These are phyloP conservation scores for Cyclotella sp. DNA, from an alignment of 108 stramenopile species.

Conservation along the genomic window DNA sequence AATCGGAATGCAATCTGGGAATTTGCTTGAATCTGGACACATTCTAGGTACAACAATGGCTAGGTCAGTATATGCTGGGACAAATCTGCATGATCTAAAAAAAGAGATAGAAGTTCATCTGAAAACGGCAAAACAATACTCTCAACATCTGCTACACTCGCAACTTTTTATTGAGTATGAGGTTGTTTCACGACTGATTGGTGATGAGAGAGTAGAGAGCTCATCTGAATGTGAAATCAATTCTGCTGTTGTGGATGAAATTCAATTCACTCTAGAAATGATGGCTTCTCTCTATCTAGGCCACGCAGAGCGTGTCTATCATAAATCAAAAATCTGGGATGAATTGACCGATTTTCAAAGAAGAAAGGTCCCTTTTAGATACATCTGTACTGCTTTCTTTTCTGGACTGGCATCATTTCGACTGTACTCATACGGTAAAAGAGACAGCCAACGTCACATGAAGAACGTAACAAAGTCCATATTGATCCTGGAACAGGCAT, in stretches of 20 bases:
- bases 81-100: conserved; percentile 19
- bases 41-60: conserved; percentile 11
- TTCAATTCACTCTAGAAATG: too few species aligned
- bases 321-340: too few species aligned
- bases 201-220: too few species aligned
- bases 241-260: too few species aligned
- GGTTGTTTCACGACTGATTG: too few species aligned
- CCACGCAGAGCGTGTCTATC: too few species aligned
- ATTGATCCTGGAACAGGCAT: background rate
- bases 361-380: background rate
- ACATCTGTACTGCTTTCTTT: background rate
- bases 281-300: too few species aligned
- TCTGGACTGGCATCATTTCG: background rate
- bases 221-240: too few species aligned
- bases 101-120: conserved; percentile 29
- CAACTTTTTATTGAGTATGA: too few species aligned
- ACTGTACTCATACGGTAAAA: background rate
- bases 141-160: too few species aligned
- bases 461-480: background rate
- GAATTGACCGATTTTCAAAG: background rate
- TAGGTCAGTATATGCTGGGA: conserved; percentile 17
- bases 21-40: conserved; percentile 5
- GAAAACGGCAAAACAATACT: conserved; percentile 1
- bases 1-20: conserved; percentile 23
- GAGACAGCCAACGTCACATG: conserved; percentile 2